Evolutionary conservation across 2,329 filamentous ascomycete genomes (phyloP).

Genomic region (Pseudogymnoascus sp.): DNA sequence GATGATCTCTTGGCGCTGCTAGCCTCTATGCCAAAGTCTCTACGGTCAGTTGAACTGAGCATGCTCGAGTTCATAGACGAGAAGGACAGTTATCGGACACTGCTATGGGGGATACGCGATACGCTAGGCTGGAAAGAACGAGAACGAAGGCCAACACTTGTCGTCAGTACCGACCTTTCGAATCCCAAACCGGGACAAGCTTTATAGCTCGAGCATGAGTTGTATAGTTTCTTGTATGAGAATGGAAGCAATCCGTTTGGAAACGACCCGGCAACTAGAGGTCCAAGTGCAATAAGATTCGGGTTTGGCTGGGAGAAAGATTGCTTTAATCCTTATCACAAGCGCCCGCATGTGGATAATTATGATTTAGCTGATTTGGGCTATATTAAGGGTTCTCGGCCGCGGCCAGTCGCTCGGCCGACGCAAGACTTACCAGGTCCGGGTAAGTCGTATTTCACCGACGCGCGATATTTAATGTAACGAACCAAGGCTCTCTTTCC

Average conservation of each 20-base stretch:
- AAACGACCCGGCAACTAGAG: neutral
- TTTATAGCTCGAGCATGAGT: neutral
- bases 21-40: constrained; percentile 20
- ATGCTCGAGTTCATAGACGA: constrained; percentile 22
- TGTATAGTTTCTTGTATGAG: constrained; percentile 20
- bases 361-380: no score
- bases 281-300: no score
- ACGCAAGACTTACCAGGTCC: no score
- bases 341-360: neutral
- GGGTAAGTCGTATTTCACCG: no score
- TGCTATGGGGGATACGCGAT: constrained; percentile 20
- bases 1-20: constrained; percentile 26
- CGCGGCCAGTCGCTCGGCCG: no score
- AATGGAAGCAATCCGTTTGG: constrained; percentile 20
- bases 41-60: constrained; percentile 29
- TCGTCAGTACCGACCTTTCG: neutral
- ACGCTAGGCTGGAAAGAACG: constrained; percentile 16
- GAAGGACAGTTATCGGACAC: constrained; percentile 10
- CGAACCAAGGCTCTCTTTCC: no score
- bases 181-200: neutral
- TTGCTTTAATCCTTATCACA: neutral
- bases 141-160: neutral
- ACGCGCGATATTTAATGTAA: no score
- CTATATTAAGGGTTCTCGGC: no score
- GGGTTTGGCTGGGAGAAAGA: neutral